Base-by-base conservation (phyloP, 805 yeast species). In the Nakazawaea wickerhamii region DNA sequence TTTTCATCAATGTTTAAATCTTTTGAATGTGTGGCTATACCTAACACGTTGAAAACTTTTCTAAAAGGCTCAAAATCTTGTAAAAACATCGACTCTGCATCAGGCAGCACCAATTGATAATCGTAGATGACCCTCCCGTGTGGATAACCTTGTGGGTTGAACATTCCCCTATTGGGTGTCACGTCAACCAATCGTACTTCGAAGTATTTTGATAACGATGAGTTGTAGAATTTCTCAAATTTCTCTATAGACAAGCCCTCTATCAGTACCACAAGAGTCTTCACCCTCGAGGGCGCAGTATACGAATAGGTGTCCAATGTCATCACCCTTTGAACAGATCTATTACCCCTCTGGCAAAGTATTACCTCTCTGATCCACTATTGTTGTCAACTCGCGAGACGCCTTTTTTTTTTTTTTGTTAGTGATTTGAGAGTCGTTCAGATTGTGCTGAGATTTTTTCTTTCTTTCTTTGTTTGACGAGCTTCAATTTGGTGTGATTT, bases 11-110 rank as follows among this genome's bases (percentile, higher is more conserved):
- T 45, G 8, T 40, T 48, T 1, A 57, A 40, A 7, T 52, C 54
- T 4, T 49, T 47, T 4, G 39, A 46, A 56, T 65, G 67, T 18
- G 55, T 49, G 1, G 70, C 67, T 13, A 71, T 45, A 0, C 78
- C 80, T 6, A 75, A 37, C 4, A 81, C 79, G 6, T 82, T 69
- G 51, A 87, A 76, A 0, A 84, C 77, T 55, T 88, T 87, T 40
- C 97, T 64, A 60, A 75, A 88, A 1, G 96, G 95, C 61, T 93
- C 97, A 49, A 91, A 79, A 59, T 91, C 98, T 51, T 84, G 86
- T 32, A 91, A 65, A 41, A 84, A 81, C 5, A 80, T 61, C 21
- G 83, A 71, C 31, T 77, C 79, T n/a, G 68, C 70, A 43, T 77
- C 81, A 1, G 73, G 65, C 5, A 63, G 54, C 0, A 73, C 52